Base-by-base conservation (phyloP, 345 rosid genomes). In the Dovyalis caffra region DNA sequence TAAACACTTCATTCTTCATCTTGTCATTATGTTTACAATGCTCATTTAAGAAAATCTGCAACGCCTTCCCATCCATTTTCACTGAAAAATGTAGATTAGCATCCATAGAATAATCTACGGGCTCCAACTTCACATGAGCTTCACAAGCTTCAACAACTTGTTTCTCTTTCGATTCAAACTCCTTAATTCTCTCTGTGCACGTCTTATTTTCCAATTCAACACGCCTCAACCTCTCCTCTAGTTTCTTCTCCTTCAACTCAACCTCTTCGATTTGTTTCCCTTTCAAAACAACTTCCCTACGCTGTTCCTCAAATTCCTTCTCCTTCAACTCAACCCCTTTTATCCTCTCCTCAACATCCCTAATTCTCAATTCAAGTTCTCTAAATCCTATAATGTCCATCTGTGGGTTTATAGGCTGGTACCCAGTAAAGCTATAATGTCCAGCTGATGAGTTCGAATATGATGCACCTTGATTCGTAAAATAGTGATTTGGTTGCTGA, bases 21-120 rank as follows among this genome's bases (percentile, higher is more conserved):
- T 70, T 71, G 68, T 74, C 78, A 69, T 66, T 71, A 61, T 79
- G 81, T 61, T 76, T 79, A 61, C 83, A 38, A 69, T 74, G 82
- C 75, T 86, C 87, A 70, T 74, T 86, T 69, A 89, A 80, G 78
- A 89, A 80, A 28, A 86, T 43, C 72, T 84, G 87, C 85, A 91
- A 76, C 16, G 68, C 77, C 78, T 70, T 81, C 72, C 88, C 92
- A 64, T 84, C 84, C 35, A 56, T 23, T 60, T 38, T 37, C 11
- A 75, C 69, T 4, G 31, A 28, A 51, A 70, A 68, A 57, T 66
- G 71, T 40, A 70, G 32, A 58, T 21, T 64, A 25, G 60, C 74
- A 61, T 64, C 66, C 6, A 32, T 28, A 0, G 64, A 25, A 61
- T 14, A 12, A 10, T 61, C 33, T 14, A 10, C 65, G 71, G 73